A percentile compares a stretch with the other conserved stretches of the same genome.
phyloP scores from a whole-genome alignment of 2,329 filamentous ascomycete genomes.

The Remersonia thermophila region DNA sequence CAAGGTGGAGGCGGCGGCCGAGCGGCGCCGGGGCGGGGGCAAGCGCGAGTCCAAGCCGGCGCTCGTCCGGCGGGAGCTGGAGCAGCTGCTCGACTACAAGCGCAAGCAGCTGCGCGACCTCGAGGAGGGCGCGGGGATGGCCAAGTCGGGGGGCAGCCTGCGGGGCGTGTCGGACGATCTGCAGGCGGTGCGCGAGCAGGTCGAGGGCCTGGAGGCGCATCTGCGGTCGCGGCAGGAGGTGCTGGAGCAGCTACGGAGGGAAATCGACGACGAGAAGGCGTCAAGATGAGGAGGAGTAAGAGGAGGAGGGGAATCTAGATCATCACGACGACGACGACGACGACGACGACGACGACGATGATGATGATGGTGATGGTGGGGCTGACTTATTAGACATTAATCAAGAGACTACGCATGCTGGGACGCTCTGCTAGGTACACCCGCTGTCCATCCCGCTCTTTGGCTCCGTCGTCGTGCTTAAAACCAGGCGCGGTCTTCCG shows the following conservation, averaged over 20 bases:
- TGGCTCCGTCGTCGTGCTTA: too few relatives aligned
- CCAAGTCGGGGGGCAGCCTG: slow-evolving; percentile 56
- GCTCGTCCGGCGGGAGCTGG: slow-evolving; percentile 84
- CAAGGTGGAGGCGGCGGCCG: slow-evolving; percentile 63
- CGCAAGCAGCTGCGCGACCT: slow-evolving; percentile 62
- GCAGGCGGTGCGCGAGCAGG: slow-evolving; percentile 81
- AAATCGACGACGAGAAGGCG: slow-evolving; percentile 79
- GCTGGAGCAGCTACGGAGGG: slow-evolving; percentile 61
- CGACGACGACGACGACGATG: too few relatives aligned
- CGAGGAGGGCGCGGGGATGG: slow-evolving; percentile 58
- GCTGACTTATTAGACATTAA: background rate
- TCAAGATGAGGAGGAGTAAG: slow-evolving; percentile 30
- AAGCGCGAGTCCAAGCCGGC: slow-evolving; percentile 72
- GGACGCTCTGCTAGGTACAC: background rate
- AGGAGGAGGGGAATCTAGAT: too few relatives aligned
- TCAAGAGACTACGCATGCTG: slow-evolving; percentile 1
- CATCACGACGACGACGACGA: too few relatives aligned
- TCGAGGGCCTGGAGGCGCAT: slow-evolving; percentile 80
- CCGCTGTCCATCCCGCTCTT: too few relatives aligned
- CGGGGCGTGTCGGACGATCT: slow-evolving; percentile 77
- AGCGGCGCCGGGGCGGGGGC: slow-evolving; percentile 52
- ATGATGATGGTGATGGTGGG: too few relatives aligned
- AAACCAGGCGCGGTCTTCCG: too few relatives aligned
- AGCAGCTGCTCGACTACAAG: slow-evolving; percentile 94
- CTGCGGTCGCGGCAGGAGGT: slow-evolving; percentile 62